Base-by-base conservation (phyloP, 805 yeast genomes). In the Starmerella sirachaensis region DNA sequence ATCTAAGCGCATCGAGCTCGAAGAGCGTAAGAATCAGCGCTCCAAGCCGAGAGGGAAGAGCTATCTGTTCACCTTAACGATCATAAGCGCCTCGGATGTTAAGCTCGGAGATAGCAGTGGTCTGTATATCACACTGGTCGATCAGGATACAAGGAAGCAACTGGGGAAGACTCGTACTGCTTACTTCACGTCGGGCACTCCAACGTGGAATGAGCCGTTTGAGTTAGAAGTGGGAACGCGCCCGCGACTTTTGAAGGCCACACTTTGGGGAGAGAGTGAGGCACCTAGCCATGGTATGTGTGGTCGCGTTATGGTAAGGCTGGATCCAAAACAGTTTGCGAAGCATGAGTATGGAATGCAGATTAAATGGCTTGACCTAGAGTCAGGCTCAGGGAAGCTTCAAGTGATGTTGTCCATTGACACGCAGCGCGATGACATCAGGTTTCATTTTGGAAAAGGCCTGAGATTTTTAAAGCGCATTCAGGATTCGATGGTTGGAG, bases 191-290 rank as follows among this genome's bases (percentile, higher is more conserved):
- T 60, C 69, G 23, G 14, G 34, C 5, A 74, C 75, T 49, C 95
- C 96, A 0, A 71, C 69, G 12, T 88, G 93, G 93, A 81, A 82
- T 50, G 94, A 86, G 60, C 81, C 79, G 40, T 82, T 84, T 54
- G 94, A 84, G 55, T 51, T 65, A 3, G 50, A 47, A 19, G 57
- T 59, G 0, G 64, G 68, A 0, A 17, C 16, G 11, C 57, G 67
- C 2, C 53, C 69, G 2, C 59, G 67, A 25, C 64, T 72, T 19
- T 46, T 79, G 1, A 67, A 74, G 2, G 69, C 74, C 1, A 75
- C 78, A 1, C 70, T 81, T 0, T 82, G 93, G 93, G 78, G 77
- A 50, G 35, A 39, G 17, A 60, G 66, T 7, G 50, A 64, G 1
- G 61, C 71, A 8, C 63, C 72, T 2, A 65, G 71, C 7, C 78